Base-by-base conservation (phyloP, 2,329 filamentous ascomycete species). In the Penicillium thymicola region DNA sequence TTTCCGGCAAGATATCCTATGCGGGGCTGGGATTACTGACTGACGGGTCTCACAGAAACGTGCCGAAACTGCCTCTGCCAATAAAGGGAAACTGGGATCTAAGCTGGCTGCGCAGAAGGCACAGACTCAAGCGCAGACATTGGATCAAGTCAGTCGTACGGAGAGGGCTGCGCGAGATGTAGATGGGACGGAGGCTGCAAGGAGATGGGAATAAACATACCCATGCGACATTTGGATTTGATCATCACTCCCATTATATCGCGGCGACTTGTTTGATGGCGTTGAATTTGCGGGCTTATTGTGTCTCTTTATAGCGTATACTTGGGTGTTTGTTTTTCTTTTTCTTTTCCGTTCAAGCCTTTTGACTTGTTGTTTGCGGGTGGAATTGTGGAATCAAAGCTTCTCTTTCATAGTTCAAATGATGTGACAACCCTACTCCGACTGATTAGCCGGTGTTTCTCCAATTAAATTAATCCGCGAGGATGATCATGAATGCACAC, bases 41-140 rank as follows among this genome's bases (percentile, higher is more conserved):
- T 34, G 5, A 16, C 30, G 21, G 36, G 45, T 27, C 52, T 42
- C 53, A 7, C 52, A 92, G 89, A 86, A 87, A 70, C 83, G 90
- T 62, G 86, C 85, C 21, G 84, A 86, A 64, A 45, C 76, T 74
- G 57, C 69, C 9, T 54, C 67, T 4, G 58, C 67, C 1, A 67
- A 64, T 23, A 85, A 85, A 65, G 86, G 89, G 16, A 92, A 91
- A 70, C 79, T 95, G 13, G 82, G 83, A 34, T 76, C 80, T 32
- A 86, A 92, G 69, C 79, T 96, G 14, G 83, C 87, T 53, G 86
- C 86, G 36, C 89, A 96, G 75, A 89, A 89, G 76, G 86, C 84
- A 65, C 85, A 90, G 76, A 91, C 88, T 9, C 82, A 85, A 51
- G 80, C 77, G 30, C 85, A 88, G 58, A 86, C 85, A 1, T 77